Evolutionary conservation across 768 basidiomycete genomes (phyloP), one percentile per base, ranked within the genome.

Genomic region (Pisolithus tinctorius): DNA sequence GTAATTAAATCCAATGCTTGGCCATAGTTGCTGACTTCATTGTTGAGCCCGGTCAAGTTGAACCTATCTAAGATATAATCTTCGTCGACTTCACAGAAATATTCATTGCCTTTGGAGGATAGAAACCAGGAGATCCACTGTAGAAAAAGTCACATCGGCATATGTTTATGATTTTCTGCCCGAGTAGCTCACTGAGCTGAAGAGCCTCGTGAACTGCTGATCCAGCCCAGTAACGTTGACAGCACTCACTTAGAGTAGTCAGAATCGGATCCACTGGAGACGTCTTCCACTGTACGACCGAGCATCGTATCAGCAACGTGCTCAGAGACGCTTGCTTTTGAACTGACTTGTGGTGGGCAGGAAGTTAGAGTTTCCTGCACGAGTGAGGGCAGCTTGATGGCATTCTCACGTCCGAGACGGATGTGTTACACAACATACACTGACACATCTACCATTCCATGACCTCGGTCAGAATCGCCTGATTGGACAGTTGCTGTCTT

Each of bases 101-200:
- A 99, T 73, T 99, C 96, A 67, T 99, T 98, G 52, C 96, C 94
- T 67, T 96, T 96, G 17, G 92, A 93, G 20, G 91, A 90, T 5
- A 97, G 75, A 63, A 97, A 96, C 93, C 93, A 97, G 4, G 93
- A 92, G 59, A 95, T 94, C 93, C 93, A 97, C 91, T 94, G 58
- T 13, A 57, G 23, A 29, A 48, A 16, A 6, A 30, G 3, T 47
- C 26, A 20, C 20, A 48, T 60, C 31, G 69, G 47, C 55, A 60
- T 53, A 36, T 10, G 49, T 47, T 40, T n/a, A 45, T 55, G 50
- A 14, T 56, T 38, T 44, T 41, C 14, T 37, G 40, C 23, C 36
- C 41, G 56, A 59, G 42, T 58, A 60, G 45, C 62, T 61, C 50
- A 65, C 61, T 56, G 61, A 64, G 51, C 65, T 66, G 38, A 50